A percentile compares a stretch with the other conserved stretches of the same genome.
Conservation (phyloP, 768 basidiomycete genomes). For the Calocera viscosa region DNA sequence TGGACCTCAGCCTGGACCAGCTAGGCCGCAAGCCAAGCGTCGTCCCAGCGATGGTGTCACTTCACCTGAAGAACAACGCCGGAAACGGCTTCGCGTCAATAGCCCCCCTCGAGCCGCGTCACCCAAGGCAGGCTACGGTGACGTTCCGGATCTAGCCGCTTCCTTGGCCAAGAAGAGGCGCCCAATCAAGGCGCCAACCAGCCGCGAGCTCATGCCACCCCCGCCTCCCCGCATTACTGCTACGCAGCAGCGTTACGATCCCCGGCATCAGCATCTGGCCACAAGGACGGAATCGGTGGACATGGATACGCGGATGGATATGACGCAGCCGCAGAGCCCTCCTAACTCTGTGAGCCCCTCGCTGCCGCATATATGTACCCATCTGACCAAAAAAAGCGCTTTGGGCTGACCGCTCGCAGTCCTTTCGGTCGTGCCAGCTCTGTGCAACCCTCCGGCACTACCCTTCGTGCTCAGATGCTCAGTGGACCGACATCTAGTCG, state of each 20-base stretch:
- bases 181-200: neutral
- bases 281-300: neutral
- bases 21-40: neutral
- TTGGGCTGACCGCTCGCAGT: neutral
- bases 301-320: neutral
- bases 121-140: neutral
- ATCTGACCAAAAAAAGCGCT: neutral
- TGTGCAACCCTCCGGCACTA: neutral
- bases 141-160: neutral
- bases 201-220: neutral
- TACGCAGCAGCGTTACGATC: neutral
- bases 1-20: neutral
- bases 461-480: neutral
- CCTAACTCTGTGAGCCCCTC: neutral
- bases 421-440: neutral
- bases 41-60: neutral
- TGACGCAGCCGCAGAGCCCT: neutral
- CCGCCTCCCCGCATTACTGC: neutral
- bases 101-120: neutral
- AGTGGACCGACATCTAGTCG: neutral
- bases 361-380: neutral
- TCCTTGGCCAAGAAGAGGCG: constrained; percentile 3
- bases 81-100: neutral
- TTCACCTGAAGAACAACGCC: neutral
- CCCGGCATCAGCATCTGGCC: neutral